Base-by-base conservation (phyloP, 306 rosid genomes). In the Benincasa hispida region DNA sequence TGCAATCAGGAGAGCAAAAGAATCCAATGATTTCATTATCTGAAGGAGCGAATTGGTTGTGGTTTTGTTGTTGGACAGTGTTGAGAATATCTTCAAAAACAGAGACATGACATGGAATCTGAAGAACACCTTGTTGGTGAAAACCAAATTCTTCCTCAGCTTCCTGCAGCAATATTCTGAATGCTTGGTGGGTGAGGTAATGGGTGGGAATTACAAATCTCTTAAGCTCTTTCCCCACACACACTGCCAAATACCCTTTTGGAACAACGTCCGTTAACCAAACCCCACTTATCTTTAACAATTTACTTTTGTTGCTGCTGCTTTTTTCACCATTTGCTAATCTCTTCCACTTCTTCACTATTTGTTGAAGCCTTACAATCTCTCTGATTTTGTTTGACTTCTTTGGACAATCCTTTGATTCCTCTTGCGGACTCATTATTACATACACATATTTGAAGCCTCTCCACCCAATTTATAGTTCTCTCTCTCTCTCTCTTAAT, bases 291-390 rank as follows among this genome's bases (percentile, higher is more conserved):
- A 86, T 88, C 73, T 87, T 93, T 28, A 90, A 80, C 80, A 91
- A 85, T 72, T 88, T 84, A 42, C n/a, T 66, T 13, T 21, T 28
- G 84, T 81, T 87, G 39, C 78, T 47, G 53, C 75, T 39, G 17
- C 56, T 45, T 77, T 87, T 91, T 63, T 96, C 82, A 10, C 89
- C 79, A 79, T 78, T 90, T 13, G 97, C 96, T 11, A 79, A 70
- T 81, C 88, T 93, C 88, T 93, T 91, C 98, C 98, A 91, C 81
- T 88, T 93, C 91, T 91, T 93, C 17, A 93, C 88, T 82, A 93
- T 86, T 83, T 91, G 96, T 73, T 86, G 94, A 85, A 93, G 97
- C 81, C 96, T 93, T 55, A 90, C 98, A 50, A 93, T 93, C 5
- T 93, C 91, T 70, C 90, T 91, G 82, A 93, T 93, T 87, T 87